Evolutionary conservation across 2,329 filamentous ascomycete species (phyloP), one percentile per base, ranked within the genome.

Genomic region (Clonostachys sp.): DNA sequence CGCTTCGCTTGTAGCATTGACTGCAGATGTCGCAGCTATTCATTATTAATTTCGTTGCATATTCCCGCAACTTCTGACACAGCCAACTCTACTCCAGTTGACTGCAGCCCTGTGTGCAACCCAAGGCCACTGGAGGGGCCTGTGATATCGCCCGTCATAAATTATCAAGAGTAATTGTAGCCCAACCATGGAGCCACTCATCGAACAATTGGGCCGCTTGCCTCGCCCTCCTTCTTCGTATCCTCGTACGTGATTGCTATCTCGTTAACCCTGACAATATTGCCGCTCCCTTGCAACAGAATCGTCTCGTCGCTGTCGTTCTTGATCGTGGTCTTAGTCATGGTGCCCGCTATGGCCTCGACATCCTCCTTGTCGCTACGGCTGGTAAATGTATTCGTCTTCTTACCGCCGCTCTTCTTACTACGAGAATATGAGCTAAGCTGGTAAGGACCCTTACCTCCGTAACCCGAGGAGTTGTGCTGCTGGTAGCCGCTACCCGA

Each of bases 231-330:
- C 8, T 8, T 18, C n/a, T 18, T 44, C 20, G 20, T 12, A 17
- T 45, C n/a, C 35, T 50, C 48, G 6, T 46, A 54, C 3, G 48
- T 51, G 16, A 54, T 45, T 20, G 45, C 48, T 20, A 54, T 45
- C 13, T 53, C 50, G 13, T 53, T 48, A 1, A 51, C 41, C n/a
- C 46, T 41, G 45, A 52, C 44, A 13, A 53, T 54, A 10, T 50
- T 47, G 24, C 42, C 50, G 2, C 43, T 46, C 2, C 41, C 42
- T 35, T 51, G 47, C 2, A 54, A 24, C 14, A 54, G 40, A 33
- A 54, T 50, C 1, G 49, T 50, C 35, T 54, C 52, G 12, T 53
- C 52, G 38, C 51, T 53, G 10, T 48, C 52, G 13, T 53, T 54
- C 17, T 51, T 45, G 4, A 20, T 24, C 5, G 35, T 48, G 5